Evolutionary conservation across 164 flowering plant genomes (phyloP), one percentile per base, ranked within the genome.

Genomic region (Amborella trichopoda): DNA sequence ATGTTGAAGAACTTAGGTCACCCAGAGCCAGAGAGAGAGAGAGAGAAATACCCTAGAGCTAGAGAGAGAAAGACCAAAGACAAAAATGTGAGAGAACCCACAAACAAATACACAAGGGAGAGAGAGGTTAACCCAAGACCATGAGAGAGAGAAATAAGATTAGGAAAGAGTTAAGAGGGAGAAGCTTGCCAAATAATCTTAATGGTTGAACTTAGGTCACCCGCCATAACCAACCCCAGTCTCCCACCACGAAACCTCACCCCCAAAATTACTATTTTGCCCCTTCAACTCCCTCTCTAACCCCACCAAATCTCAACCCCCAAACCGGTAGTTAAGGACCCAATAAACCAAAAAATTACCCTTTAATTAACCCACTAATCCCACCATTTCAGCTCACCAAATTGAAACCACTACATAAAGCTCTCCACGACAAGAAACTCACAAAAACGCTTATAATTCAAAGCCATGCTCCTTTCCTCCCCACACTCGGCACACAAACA

Each of bases 371-470:
- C 44, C 23, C 28, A 36, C 11, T 37, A 3, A 2, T n/a, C 36
- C 52, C 25, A 32, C 6, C 23, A 54, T 67, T 76, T 80, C 80
- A 53, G 88, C 74, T 83, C 83, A 80, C 85, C 94, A 80, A 83
- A 80, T 77, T 61, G 56, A 53, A 72, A 61, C 83, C 23, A 49
- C 59, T 47, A n/a, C 6, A 11, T 24, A 60, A 58, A 56, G 45
- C 43, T 56, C 59, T 54, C 59, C 75, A 70, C 73, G 66, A 71
- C 65, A 68, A 71, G 68, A 64, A 67, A 71, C 64, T 40, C 64
- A 9, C 40, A 20, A 53, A 12, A 40, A 32, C 20, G 55, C 58
- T 23, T 60, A 56, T 58, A 56, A 53, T 63, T 10, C 74, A 61
- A 36, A 40, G 20, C 37, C 48, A 28, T 14, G 23, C 55, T 26